Percentiles rank a stretch among this genome's conserved stretches.
phyloP scores from a whole-genome alignment of 1,139 yeast species.

The Suzukiozyma palmioleophila region DNA sequence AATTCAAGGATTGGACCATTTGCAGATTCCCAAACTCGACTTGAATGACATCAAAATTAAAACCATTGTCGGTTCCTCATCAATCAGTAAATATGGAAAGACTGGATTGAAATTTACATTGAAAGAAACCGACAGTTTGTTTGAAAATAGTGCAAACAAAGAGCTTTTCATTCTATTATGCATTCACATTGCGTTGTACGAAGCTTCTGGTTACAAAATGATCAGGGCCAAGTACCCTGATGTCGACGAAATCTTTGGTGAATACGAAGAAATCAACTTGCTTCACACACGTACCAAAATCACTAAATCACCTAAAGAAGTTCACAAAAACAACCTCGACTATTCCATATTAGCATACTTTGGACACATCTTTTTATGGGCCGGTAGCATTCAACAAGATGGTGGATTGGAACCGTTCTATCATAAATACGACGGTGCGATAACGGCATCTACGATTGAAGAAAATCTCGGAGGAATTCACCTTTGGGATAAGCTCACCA shows the following conservation, averaged over 20 bases:
- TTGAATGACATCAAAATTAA: conserved; percentile 38
- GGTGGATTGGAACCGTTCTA: conserved; percentile 15
- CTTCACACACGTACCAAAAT: conserved; percentile 31
- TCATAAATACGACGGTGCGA: conserved; percentile 17
- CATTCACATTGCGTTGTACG: conserved; percentile 35
- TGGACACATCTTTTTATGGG: conserved; percentile 43
- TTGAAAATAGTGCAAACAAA: conserved; percentile 22
- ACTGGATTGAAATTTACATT: conserved; percentile 26
- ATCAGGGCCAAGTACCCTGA: conserved; percentile 24
- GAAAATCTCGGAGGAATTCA: conserved; percentile 38
- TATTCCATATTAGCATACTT: conserved; percentile 36
- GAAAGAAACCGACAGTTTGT: conserved; percentile 24
- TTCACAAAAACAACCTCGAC: conserved; percentile 37
- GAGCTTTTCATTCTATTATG: conserved; percentile 30
- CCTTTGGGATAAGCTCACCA: conserved; percentile 41
- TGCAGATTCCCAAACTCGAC: conserved; percentile 32
- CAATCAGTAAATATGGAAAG: conserved; percentile 28
- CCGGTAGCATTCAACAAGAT: conserved; percentile 22
- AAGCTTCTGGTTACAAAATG: conserved; percentile 34
- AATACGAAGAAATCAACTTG: conserved; percentile 32
- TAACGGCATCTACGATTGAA: conserved; percentile 17
- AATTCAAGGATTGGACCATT: conserved; percentile 37
- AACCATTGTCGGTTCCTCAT: conserved; percentile 30
- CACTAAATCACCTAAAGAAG: conserved; percentile 32
- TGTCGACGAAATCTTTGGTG: conserved; percentile 27